phyloP scores from a whole-genome alignment of 1,284 basidiomycete species.

The Retiboletus flavoniger region DNA sequence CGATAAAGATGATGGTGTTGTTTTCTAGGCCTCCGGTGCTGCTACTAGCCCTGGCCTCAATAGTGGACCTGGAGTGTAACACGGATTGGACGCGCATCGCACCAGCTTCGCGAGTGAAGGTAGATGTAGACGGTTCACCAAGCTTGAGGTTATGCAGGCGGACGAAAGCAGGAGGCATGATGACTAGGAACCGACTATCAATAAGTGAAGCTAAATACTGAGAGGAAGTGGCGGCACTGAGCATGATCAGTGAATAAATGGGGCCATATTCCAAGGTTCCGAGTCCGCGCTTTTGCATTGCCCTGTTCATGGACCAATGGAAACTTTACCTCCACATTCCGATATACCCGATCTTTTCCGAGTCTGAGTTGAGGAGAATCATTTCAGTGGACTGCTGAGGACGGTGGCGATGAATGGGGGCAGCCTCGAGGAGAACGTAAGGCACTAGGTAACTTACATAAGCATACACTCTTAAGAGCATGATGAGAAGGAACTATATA shows the following conservation, averaged over 20 bases:
- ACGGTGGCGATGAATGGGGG: slow-evolving; percentile 26
- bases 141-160: background rate
- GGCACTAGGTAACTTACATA: slow-evolving; percentile 16
- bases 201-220: slow-evolving; percentile 21
- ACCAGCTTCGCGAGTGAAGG: background rate
- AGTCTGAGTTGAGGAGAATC: slow-evolving; percentile 14
- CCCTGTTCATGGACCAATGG: slow-evolving; percentile 24
- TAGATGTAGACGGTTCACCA: slow-evolving; percentile 3
- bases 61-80: slow-evolving; percentile 16
- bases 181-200: background rate
- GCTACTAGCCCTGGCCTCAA: background rate
- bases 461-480: background rate
- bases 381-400: slow-evolving; percentile 6
- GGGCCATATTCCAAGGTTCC: background rate
- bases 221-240: slow-evolving; percentile 10
- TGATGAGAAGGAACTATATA: background rate
- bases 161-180: slow-evolving; percentile 14
- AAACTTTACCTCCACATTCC: slow-evolving; percentile 18
- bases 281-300: slow-evolving; percentile 20
- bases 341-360: slow-evolving; percentile 19
- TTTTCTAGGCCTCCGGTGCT: slow-evolving; percentile 6
- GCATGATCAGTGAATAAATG: slow-evolving; percentile 15
- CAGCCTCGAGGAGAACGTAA: slow-evolving; percentile 20
- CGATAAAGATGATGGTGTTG: slow-evolving; percentile 27
- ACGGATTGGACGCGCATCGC: slow-evolving; percentile 11